Evolutionary conservation across 495 filamentous ascomycete genomes (phyloP).

Genomic region (Penicillium mononematosum): DNA sequence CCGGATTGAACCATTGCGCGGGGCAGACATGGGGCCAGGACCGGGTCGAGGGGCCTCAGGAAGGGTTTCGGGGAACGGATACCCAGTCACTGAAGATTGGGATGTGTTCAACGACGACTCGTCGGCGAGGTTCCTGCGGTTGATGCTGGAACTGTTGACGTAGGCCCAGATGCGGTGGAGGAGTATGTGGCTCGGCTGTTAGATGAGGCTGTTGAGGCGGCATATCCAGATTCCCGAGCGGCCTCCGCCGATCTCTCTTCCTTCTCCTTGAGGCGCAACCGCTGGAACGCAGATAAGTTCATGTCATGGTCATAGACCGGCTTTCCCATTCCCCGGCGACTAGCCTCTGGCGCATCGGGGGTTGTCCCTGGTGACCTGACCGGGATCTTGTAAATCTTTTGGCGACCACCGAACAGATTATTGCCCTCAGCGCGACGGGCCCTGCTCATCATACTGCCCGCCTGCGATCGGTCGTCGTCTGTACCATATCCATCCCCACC

Average conservation of each 20-base stretch:
- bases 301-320: slow-evolving; percentile 85
- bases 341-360: slow-evolving; percentile 19
- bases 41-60: slow-evolving; percentile 15
- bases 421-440: slow-evolving; percentile 87
- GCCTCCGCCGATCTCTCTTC: slow-evolving; percentile 36
- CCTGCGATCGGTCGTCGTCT: slow-evolving; percentile 61
- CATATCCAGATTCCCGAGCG: slow-evolving; percentile 51
- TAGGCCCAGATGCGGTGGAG: slow-evolving; percentile 74
- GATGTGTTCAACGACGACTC: slow-evolving; percentile 62
- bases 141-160: slow-evolving; percentile 67
- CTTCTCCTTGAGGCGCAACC: slow-evolving; percentile 61
- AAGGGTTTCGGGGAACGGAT: slow-evolving; percentile 21
- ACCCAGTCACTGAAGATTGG: slow-evolving; percentile 27
- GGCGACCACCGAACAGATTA: slow-evolving; percentile 89
- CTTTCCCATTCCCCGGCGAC: slow-evolving; percentile 56
- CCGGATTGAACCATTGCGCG: slow-evolving; percentile 58
- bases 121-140: slow-evolving; percentile 93
- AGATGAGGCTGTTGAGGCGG: slow-evolving; percentile 63
- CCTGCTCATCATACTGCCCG: slow-evolving; percentile 78
- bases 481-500: slow-evolving; percentile 57
- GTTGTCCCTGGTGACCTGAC: slow-evolving; percentile 42
- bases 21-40: slow-evolving; percentile 23
- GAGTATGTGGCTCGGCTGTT: slow-evolving; percentile 81
- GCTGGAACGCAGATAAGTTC: slow-evolving; percentile 75
- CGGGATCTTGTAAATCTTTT: slow-evolving; percentile 93